Conservation (phyloP, 257 asterid genomes). For the Apocynum venetum region DNA sequence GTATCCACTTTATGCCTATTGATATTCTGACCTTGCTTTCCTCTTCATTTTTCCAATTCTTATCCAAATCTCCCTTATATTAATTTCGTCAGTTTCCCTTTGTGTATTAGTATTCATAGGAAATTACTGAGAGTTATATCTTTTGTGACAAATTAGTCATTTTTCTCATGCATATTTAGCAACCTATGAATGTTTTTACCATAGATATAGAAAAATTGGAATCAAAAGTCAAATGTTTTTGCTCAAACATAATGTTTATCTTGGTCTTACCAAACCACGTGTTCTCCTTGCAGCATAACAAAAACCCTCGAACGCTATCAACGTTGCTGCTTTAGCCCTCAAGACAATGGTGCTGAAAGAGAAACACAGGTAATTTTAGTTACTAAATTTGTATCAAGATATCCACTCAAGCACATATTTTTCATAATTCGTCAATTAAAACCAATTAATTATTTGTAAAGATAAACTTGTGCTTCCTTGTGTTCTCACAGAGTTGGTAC, state of each 20-base stretch:
- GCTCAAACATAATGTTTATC: too few species aligned
- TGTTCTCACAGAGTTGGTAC: conserved; percentile 62
- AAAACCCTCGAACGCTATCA: conserved; percentile 89
- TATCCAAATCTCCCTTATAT: neutral
- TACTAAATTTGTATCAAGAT: neutral
- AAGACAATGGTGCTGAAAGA: conserved; percentile 44
- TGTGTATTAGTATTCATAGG: neutral
- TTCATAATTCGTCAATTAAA: too few species aligned
- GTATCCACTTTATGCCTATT: neutral
- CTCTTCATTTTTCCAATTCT: neutral
- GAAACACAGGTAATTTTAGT: conserved; percentile 59
- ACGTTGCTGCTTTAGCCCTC: conserved; percentile 64
- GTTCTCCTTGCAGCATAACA: conserved; percentile 33
- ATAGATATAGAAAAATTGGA: too few species aligned
- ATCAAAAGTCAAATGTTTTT: too few species aligned
- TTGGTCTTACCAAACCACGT: neutral
- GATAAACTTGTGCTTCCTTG: neutral
- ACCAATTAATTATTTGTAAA: neutral
- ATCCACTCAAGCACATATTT: too few species aligned
- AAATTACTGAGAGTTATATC: neutral
- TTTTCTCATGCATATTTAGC: too few species aligned
- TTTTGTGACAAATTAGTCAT: too few species aligned
- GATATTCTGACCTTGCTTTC: neutral
- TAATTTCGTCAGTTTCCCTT: neutral
- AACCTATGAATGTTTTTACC: too few species aligned